phyloP scores from a whole-genome alignment of 2,329 filamentous ascomycete genomes.

The Neophaeococcomyces aloes region DNA sequence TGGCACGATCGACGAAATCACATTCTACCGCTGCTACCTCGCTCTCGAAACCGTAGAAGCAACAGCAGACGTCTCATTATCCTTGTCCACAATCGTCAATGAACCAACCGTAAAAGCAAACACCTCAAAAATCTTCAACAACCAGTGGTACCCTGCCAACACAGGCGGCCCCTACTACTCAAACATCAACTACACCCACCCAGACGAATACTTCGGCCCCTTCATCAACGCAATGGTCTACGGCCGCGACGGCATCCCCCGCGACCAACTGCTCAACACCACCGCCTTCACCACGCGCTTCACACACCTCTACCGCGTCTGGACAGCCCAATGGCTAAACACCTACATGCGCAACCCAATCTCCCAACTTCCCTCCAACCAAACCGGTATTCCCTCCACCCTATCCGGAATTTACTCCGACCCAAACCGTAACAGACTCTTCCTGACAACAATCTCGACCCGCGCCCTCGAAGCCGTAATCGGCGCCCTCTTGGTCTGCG shows the following conservation, averaged over 20 bases:
- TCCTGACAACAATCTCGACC: constrained; percentile 13
- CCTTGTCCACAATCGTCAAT: constrained; percentile 8
- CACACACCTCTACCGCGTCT: constrained; percentile 14
- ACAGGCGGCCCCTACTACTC: constrained; percentile 1
- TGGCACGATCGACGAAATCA: constrained; percentile 13
- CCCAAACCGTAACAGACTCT: constrained; percentile 9
- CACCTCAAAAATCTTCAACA: constrained; percentile 12
- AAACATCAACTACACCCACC: constrained; percentile 9
- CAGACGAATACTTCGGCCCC: constrained; percentile 9
- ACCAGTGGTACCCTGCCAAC: constrained; percentile 2
- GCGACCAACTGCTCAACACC: constrained; percentile 9
- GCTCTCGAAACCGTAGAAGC: constrained; percentile 18
- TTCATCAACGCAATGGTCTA: constrained; percentile 14
- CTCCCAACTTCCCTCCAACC: constrained; percentile 11
- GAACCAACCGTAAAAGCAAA: constrained; percentile 5
- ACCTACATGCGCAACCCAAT: constrained; percentile 12
- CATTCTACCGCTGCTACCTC: constrained; percentile 15
- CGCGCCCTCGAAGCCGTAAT: constrained; percentile 13
- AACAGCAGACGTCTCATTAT: constrained; percentile 12
- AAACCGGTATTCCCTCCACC: constrained; percentile 11
- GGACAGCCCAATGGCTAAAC: constrained; percentile 12
- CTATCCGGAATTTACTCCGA: constrained; percentile 9
- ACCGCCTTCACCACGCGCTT: constrained; percentile 10
- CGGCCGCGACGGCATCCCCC: constrained; percentile 13
- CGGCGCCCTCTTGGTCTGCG: constrained; percentile 11